Evolutionary conservation across 2,329 filamentous ascomycete species (phyloP).

Genomic region (Ceratocystis papillata): DNA sequence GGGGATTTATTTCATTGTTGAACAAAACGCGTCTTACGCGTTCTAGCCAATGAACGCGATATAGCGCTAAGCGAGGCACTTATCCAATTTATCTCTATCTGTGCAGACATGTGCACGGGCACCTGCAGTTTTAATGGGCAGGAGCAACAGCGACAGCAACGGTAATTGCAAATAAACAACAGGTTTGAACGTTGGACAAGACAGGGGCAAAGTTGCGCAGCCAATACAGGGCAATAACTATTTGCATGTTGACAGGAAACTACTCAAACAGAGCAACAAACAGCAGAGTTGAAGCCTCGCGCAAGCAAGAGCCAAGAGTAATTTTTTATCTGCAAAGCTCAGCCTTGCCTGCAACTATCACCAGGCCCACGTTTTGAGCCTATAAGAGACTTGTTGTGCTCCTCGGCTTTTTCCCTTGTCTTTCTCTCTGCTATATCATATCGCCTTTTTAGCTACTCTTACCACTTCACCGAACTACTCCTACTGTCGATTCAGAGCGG

Average conservation of each 20-base stretch:
- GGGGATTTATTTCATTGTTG: background rate
- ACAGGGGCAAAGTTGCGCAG: background rate
- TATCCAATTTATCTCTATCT: conserved; percentile 21
- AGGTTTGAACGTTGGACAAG: background rate
- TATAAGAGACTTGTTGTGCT: background rate
- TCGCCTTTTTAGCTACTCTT: background rate
- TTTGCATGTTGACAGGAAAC: conserved; percentile 5
- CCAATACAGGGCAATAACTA: background rate
- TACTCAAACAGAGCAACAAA: conserved; percentile 3
- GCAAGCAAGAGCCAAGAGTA: background rate
- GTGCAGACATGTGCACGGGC: conserved; percentile 3
- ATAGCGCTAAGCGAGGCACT: background rate
- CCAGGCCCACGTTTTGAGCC: background rate
- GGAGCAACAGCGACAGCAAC: conserved; percentile 10
- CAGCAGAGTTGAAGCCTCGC: background rate
- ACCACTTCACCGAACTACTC: background rate
- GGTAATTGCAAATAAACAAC: background rate
- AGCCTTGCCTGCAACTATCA: background rate
- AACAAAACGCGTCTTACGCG: background rate
- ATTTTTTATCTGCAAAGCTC: background rate
- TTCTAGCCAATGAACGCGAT: conserved; percentile 12
- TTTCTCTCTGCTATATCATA: background rate
- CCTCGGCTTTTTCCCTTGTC: background rate
- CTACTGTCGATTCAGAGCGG: background rate
- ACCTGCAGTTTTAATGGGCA: background rate